Evolutionary conservation across 2,329 filamentous ascomycete genomes (phyloP).

Genomic region (Fusarium compactum): DNA sequence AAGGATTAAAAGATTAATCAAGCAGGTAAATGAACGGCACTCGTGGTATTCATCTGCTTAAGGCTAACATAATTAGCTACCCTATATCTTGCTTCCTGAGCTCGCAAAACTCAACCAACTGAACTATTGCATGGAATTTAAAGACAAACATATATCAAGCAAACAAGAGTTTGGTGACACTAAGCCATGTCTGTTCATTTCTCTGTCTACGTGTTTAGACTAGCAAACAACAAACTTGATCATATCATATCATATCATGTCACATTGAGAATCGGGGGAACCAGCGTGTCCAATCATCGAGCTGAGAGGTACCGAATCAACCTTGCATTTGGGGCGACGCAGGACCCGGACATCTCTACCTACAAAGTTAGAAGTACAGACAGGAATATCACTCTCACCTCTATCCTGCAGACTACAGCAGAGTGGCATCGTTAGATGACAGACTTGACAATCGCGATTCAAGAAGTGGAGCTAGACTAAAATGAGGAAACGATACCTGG

Average conservation of each 20-base stretch:
- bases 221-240: neutral
- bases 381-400: neutral
- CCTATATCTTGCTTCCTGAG: neutral
- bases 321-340: neutral
- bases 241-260: neutral
- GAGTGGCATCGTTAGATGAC: neutral
- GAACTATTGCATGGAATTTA: neutral
- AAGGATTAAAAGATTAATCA: neutral
- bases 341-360: neutral
- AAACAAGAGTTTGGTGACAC: neutral
- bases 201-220: neutral
- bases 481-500: neutral
- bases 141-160: neutral
- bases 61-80: neutral
- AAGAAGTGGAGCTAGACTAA: neutral
- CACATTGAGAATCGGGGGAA: neutral
- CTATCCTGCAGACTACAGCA: neutral
- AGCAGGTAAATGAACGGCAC: neutral
- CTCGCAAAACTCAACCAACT: neutral
- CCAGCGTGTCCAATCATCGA: neutral
- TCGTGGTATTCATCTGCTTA: neutral
- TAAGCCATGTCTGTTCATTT: neutral
- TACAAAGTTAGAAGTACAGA: neutral
- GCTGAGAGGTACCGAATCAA: neutral
- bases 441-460: constrained; percentile 1